Percentiles rank a stretch among this genome's conserved stretches.
Conservation (phyloP, 495 filamentous ascomycete species). For the Pseudotulostoma volvatum region DNA sequence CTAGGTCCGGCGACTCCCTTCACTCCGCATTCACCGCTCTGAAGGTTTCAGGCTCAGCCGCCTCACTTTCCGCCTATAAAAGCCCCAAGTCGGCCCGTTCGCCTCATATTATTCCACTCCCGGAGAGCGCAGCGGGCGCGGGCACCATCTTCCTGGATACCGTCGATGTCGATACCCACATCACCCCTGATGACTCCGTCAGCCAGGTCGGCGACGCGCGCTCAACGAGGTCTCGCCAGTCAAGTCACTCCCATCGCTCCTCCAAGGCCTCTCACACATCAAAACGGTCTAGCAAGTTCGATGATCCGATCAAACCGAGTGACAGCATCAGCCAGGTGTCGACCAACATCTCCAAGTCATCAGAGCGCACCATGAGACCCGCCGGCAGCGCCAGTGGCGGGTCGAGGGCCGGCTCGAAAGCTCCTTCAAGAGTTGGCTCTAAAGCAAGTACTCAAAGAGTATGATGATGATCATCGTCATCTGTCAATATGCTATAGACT, state of each 20-base stretch:
- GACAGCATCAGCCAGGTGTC: conserved; percentile 54
- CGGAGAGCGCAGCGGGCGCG: conserved; percentile 24
- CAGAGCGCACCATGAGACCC: conserved; percentile 25
- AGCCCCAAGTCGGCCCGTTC: conserved; percentile 1
- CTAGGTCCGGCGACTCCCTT: conserved; percentile 8
- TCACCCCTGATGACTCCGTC: conserved; percentile 24
- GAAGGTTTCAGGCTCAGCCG: conserved; percentile 14
- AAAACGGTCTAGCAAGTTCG: conserved; percentile 19
- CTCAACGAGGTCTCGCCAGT: conserved; percentile 2
- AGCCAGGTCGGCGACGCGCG: conserved; percentile 15
- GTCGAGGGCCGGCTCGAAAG: conserved; percentile 12
- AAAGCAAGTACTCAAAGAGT: not conserved
- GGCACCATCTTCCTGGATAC: conserved; percentile 7
- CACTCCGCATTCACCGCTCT: conserved; percentile 19
- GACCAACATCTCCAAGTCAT: conserved; percentile 20
- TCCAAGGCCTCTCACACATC: conserved; percentile 15
- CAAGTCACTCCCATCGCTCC: conserved; percentile 16
- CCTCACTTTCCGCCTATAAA: conserved; percentile 9
- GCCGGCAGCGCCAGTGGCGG: conserved; percentile 3
- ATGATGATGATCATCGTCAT: too few species aligned
- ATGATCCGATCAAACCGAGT: conserved; percentile 36
- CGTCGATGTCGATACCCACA: conserved; percentile 14
- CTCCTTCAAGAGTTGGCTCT: conserved; percentile 11
- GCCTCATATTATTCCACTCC: conserved; percentile 24
- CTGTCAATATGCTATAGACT: too few species aligned